Base-by-base conservation (phyloP, 2,329 filamentous ascomycete species). In the Fonsecaea nubica region DNA sequence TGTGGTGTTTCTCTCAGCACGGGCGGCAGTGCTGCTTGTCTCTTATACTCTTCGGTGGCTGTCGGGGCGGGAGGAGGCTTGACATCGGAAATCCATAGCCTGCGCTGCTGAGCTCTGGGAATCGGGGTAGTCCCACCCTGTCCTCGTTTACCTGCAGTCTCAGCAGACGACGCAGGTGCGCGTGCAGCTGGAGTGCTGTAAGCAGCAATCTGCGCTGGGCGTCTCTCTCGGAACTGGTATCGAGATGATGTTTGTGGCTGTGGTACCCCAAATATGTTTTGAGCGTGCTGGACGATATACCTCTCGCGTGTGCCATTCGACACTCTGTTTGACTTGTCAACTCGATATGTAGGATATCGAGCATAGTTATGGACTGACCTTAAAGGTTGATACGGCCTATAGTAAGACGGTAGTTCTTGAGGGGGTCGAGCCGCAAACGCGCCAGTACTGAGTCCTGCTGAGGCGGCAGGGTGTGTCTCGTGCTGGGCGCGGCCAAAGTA, bases 11-110 rank as follows among this genome's bases (percentile, higher is more conserved):
- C 45, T 3, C 85, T 77, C 15, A 71, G 70, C 33, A 76, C 73
- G 0, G 87, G 82, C 0, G 79, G 72, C 13, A 79, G 71, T 4
- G 79, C 75, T 1, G 90, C 82, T 60, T 84, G 83, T 3, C 75
- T 62, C n/a, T 92, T 80, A 77, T 96, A 96, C 55, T 78, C 74
- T 0, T 77, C 54, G 1, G 85, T 85, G 0, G 91, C 87, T 0
- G 84, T 74, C 0, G 92, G 92, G 30, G 89, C 77, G 50, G 63
- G 53, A 8, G 66, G 66, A 3, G 67, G 53, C 36, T 58, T 52
- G 15, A 66, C 62, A 38, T 59, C 50, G 13, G 62, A 48, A 54
- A 42, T 55, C 35, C 30, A 8, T 30, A 36, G 59, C 30, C 56
- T 55, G 58, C 15, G 36, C 12, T 15, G 50, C 36, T 18, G 21